Conservation (phyloP, 2,329 filamentous ascomycete genomes). For the Colletotrichum coccodes region DNA sequence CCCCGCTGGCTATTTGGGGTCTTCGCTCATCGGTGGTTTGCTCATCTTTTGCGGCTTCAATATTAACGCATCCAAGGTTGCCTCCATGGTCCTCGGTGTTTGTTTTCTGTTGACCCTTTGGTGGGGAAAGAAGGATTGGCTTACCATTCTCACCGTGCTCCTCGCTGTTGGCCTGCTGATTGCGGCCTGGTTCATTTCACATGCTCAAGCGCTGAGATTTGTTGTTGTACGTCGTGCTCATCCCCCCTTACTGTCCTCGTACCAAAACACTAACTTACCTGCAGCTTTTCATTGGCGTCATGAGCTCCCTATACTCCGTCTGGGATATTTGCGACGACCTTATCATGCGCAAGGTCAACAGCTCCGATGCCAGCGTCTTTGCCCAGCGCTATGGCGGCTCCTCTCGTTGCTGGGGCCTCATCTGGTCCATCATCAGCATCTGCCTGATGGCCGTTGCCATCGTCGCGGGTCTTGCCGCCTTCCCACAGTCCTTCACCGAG, state of each 20-base stretch:
- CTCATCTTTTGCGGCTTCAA: slow-evolving; percentile 85
- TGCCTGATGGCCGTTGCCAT: slow-evolving; percentile 79
- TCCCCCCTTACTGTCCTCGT: not conserved
- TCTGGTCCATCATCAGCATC: slow-evolving; percentile 80
- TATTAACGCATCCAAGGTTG: slow-evolving; percentile 84
- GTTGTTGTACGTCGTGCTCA: slow-evolving; percentile 64
- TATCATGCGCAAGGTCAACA: slow-evolving; percentile 83
- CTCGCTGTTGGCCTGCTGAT: slow-evolving; percentile 77
- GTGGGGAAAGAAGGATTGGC: slow-evolving; percentile 84
- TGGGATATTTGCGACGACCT: slow-evolving; percentile 90
- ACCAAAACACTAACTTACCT: not conserved
- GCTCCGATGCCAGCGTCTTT: slow-evolving; percentile 82
- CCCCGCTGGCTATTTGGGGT: slow-evolving; percentile 82
- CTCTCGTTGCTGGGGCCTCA: slow-evolving; percentile 82
- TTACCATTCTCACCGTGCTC: slow-evolving; percentile 77
- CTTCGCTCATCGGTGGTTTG: slow-evolving; percentile 79
- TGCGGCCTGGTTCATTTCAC: slow-evolving; percentile 82
- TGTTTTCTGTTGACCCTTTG: slow-evolving; percentile 83
- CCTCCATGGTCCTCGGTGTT: slow-evolving; percentile 76
- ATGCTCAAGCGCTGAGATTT: slow-evolving; percentile 79
- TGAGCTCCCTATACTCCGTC: slow-evolving; percentile 82
- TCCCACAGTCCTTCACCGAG: slow-evolving; percentile 75
- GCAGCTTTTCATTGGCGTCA: slow-evolving; percentile 81
- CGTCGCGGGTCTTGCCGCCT: slow-evolving; percentile 80
- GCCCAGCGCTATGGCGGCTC: slow-evolving; percentile 82